Evolutionary conservation across 1,284 basidiomycete genomes (phyloP).

Genomic region (Fomitopsis palustris): DNA sequence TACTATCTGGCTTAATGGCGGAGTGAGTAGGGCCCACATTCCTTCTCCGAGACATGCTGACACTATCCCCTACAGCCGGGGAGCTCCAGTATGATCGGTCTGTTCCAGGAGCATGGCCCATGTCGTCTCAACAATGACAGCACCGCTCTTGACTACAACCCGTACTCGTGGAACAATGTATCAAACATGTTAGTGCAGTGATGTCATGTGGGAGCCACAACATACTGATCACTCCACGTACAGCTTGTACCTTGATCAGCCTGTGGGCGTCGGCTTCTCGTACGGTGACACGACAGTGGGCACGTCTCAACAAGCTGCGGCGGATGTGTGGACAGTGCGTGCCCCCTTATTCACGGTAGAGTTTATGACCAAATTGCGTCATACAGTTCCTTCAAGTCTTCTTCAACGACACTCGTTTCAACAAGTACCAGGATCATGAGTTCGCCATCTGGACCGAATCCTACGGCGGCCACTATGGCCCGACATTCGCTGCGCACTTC

Average conservation of each 20-base stretch:
- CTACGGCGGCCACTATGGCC: conserved; percentile 65
- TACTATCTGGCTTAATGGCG: conserved; percentile 64
- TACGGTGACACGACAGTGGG: conserved; percentile 47
- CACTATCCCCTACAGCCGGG: conserved; percentile 41
- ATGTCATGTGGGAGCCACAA: no score
- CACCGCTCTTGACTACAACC: conserved; percentile 48
- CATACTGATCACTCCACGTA: not conserved
- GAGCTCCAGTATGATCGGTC: conserved; percentile 63
- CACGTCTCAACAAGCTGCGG: conserved; percentile 51
- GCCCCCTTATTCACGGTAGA: not conserved
- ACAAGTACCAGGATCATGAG: conserved; percentile 44
- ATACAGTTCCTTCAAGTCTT: conserved; percentile 61
- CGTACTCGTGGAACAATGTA: conserved; percentile 62
- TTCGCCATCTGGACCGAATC: conserved; percentile 66
- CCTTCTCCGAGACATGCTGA: not conserved
- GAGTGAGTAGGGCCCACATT: conserved; percentile 35
- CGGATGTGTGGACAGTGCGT: conserved; percentile 49
- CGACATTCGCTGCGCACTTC: conserved; percentile 61
- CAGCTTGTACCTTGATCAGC: conserved; percentile 55
- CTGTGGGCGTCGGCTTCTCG: conserved; percentile 61
- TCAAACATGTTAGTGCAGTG: conserved; percentile 42
- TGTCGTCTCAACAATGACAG: conserved; percentile 61
- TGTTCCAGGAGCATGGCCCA: conserved; percentile 64
- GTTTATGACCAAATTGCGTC: not conserved
- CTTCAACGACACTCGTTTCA: conserved; percentile 53